These are phyloP conservation scores for Phytophthora foliorum DNA, from an alignment of 352 stramenopile species.

Conservation along the genomic window DNA sequence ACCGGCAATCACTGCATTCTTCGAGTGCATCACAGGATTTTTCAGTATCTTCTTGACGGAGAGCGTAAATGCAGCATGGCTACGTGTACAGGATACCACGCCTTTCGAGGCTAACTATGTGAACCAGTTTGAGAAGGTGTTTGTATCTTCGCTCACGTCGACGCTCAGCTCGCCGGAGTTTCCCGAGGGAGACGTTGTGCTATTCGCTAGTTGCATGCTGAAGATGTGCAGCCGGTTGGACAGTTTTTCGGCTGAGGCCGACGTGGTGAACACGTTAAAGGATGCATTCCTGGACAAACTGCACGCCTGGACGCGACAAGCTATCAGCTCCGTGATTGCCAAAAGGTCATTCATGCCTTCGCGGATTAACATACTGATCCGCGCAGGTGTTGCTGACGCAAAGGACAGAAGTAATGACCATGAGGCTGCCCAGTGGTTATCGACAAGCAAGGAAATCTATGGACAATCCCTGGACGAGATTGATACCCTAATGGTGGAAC, in stretches of 20 bases:
- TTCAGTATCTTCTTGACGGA: conserved; percentile 74
- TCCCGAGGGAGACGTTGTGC: conserved; percentile 39
- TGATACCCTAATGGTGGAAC: conserved; percentile 30
- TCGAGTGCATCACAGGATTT: conserved; percentile 79
- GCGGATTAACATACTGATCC: conserved; percentile 43
- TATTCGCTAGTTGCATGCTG: conserved; percentile 56
- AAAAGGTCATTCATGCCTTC: conserved; percentile 49
- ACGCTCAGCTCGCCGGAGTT: conserved; percentile 54
- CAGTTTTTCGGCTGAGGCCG: conserved; percentile 39
- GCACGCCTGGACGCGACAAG: conserved; percentile 51
- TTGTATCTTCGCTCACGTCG: conserved; percentile 50
- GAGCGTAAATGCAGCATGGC: conserved; percentile 40
- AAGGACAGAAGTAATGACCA: conserved; percentile 22
- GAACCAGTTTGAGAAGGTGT: conserved; percentile 72
- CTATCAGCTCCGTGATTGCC: conserved; percentile 34
- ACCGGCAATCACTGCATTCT: conserved; percentile 67
- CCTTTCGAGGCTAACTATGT: conserved; percentile 52
- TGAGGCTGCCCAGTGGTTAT: conserved; percentile 44
- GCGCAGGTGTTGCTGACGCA: conserved; percentile 23
- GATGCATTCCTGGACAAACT: conserved; percentile 41
- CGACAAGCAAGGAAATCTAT: conserved; percentile 49
- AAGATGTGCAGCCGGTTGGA: conserved; percentile 52
- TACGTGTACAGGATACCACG: conserved; percentile 37
- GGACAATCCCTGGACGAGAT: conserved; percentile 42
- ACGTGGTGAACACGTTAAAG: conserved; percentile 39